A percentile compares a stretch with the other conserved stretches of the same genome.
Evolutionary conservation across 2,329 filamentous ascomycete species (phyloP).

Genomic region (Ophiostoma quercus): DNA sequence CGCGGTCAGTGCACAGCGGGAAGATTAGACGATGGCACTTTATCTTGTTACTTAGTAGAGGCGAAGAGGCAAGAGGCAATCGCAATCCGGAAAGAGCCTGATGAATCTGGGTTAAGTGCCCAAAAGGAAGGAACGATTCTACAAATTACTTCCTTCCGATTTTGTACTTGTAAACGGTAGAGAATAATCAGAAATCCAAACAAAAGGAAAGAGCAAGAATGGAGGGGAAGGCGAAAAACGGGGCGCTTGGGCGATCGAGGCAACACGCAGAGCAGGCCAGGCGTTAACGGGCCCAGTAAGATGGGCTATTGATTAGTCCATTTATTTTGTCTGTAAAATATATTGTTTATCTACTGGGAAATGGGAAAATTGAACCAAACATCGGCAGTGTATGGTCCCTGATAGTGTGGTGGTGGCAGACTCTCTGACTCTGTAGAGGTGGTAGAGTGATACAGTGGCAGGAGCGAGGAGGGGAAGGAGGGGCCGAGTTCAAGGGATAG

Average conservation of each 20-base stretch:
- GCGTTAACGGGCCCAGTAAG: background rate
- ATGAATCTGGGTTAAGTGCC: background rate
- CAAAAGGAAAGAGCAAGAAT: slow-evolving; percentile 13
- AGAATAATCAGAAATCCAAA: background rate
- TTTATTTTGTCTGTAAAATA: background rate
- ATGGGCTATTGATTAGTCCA: background rate
- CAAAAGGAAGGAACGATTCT: background rate
- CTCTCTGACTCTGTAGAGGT: too few species aligned
- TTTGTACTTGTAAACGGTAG: background rate
- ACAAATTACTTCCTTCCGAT: background rate
- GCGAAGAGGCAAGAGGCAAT: too few species aligned
- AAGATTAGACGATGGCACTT: background rate
- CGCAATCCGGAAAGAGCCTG: too few species aligned
- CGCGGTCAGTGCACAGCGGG: background rate
- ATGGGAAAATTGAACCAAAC: background rate
- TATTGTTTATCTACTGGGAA: background rate
- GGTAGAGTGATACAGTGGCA: background rate
- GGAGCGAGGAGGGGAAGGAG: background rate
- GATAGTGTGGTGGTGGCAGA: background rate
- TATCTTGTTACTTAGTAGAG: background rate
- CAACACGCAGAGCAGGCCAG: background rate
- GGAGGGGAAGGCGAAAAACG: slow-evolving; percentile 16
- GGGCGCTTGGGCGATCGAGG: slow-evolving; percentile 15
- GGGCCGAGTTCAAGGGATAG: background rate
- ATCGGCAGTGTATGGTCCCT: background rate